A percentile compares a stretch with the other conserved stretches of the same genome.
Conservation (phyloP, 495 filamentous ascomycete genomes). For the Bombardia bombarda region DNA sequence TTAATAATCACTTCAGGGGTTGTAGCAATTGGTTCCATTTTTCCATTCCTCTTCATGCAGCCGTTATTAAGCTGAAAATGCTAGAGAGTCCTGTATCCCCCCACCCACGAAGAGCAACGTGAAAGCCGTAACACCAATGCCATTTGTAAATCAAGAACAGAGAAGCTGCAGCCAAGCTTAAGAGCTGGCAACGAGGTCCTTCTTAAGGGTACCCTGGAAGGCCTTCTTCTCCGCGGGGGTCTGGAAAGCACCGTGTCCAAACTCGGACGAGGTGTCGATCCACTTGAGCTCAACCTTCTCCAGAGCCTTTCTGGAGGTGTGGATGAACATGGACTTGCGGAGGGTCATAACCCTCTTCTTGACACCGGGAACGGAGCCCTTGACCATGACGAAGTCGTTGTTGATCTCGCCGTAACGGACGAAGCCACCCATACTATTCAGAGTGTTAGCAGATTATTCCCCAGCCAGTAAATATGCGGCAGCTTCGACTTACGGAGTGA, state of each 20-base stretch:
- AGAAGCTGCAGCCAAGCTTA: constrained; percentile 43
- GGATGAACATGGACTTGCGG: constrained; percentile 97
- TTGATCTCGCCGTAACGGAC: constrained; percentile 98
- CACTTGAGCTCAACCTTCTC: constrained; percentile 99
- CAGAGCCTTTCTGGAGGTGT: constrained; percentile 87
- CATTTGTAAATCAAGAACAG: constrained; percentile 43
- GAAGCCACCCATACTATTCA: constrained; percentile 89
- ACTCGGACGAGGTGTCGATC: constrained; percentile 99
- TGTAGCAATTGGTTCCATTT: constrained; percentile 23
- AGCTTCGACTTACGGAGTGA: constrained; percentile 80
- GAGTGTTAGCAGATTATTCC: constrained; percentile 9
- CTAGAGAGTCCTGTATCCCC: constrained; percentile 29
- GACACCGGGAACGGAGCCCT: constrained; percentile 94
- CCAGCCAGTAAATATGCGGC: not conserved
- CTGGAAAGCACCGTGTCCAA: constrained; percentile 99
- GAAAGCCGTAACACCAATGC: constrained; percentile 48
- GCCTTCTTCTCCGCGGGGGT: constrained; percentile 92
- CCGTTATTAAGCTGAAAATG: constrained; percentile 38
- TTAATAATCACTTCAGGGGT: too few species aligned
- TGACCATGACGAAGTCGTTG: constrained; percentile 98
- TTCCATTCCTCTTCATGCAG: constrained; percentile 38
- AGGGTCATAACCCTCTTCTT: constrained; percentile 99
- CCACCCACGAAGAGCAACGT: constrained; percentile 36
- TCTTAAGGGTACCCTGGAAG: constrained; percentile 97
- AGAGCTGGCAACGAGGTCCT: constrained; percentile 72